These are phyloP conservation scores for Clarireedia hainanense DNA, from an alignment of 2,329 filamentous ascomycete genomes.

Conservation along the genomic window DNA sequence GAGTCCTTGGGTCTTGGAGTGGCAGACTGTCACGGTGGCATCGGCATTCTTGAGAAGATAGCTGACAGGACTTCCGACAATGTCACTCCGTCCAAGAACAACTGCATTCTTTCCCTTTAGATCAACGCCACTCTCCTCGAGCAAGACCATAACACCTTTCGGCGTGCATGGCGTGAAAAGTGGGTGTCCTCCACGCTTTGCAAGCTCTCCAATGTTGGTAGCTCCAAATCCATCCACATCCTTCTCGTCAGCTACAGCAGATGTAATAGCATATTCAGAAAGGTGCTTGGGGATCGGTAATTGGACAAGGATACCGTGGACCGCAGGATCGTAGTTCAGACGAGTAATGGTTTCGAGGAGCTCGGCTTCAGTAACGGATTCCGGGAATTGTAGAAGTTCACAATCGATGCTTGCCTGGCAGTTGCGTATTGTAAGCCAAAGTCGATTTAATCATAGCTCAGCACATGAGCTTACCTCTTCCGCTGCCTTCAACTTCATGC, in stretches of 20 bases:
- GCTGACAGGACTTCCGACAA: constrained; percentile 94
- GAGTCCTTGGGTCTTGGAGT: constrained; percentile 75
- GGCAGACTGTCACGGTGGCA: constrained; percentile 93
- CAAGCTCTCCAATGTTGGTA: constrained; percentile 90
- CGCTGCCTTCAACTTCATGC: constrained; percentile 98
- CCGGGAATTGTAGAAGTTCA: constrained; percentile 75
- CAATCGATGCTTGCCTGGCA: constrained; percentile 81
- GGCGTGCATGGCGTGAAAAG: constrained; percentile 93
- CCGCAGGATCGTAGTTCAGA: constrained; percentile 77
- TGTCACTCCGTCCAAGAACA: constrained; percentile 90
- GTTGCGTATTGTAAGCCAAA: constrained; percentile 10
- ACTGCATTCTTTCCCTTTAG: constrained; percentile 87
- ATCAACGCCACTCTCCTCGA: constrained; percentile 76
- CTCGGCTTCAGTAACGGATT: constrained; percentile 74
- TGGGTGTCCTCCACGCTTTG: constrained; percentile 86
- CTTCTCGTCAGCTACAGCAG: constrained; percentile 84
- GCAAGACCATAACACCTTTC: constrained; percentile 90
- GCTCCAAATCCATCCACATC: constrained; percentile 97
- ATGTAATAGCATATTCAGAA: constrained; percentile 84
- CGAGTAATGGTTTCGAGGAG: constrained; percentile 72
- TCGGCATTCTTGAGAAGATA: constrained; percentile 92
- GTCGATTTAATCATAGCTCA: too few species aligned
- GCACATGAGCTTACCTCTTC: constrained; percentile 56
- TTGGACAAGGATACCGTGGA: constrained; percentile 93
- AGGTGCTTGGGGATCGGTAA: constrained; percentile 83